phyloP scores from a whole-genome alignment of 768 basidiomycete species.

The Tulasnella sp. region DNA sequence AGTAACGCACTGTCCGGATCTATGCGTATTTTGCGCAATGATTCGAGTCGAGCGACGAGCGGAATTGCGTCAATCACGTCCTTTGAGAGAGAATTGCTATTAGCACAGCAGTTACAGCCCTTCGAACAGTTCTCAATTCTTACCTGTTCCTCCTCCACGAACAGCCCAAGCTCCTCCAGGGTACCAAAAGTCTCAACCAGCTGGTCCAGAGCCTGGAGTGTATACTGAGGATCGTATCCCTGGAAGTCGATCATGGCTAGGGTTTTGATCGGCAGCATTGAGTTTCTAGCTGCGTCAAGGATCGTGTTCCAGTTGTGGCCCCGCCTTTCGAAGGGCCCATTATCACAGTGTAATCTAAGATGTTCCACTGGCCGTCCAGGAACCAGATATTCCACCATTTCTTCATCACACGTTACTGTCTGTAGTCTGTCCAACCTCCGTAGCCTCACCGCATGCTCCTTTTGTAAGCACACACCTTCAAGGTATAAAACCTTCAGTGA shows the following conservation, averaged over 20 bases:
- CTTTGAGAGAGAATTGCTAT: not conserved
- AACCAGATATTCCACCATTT: not conserved
- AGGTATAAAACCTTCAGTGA: not conserved
- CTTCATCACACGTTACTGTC: not conserved
- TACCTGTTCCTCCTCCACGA: not conserved
- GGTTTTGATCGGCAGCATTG: not conserved
- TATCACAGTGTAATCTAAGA: not conserved
- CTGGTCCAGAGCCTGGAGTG: not conserved
- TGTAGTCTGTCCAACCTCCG: not conserved
- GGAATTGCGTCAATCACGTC: not conserved
- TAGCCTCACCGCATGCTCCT: not conserved
- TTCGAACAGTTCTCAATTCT: not conserved
- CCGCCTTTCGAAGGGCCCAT: not conserved
- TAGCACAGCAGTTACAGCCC: not conserved
- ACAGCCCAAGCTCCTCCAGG: not conserved
- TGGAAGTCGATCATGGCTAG: not conserved
- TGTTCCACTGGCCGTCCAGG: not conserved
- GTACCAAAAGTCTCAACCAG: not conserved
- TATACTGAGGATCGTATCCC: not conserved
- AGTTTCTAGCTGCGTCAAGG: not conserved
- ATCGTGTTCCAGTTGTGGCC: not conserved
- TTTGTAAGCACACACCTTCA: not conserved
- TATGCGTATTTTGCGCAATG: not conserved
- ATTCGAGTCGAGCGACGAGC: not conserved
- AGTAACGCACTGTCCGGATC: not conserved